Evolutionary conservation across 345 rosid species (phyloP).

Genomic region (Hibiscus syriacus): DNA sequence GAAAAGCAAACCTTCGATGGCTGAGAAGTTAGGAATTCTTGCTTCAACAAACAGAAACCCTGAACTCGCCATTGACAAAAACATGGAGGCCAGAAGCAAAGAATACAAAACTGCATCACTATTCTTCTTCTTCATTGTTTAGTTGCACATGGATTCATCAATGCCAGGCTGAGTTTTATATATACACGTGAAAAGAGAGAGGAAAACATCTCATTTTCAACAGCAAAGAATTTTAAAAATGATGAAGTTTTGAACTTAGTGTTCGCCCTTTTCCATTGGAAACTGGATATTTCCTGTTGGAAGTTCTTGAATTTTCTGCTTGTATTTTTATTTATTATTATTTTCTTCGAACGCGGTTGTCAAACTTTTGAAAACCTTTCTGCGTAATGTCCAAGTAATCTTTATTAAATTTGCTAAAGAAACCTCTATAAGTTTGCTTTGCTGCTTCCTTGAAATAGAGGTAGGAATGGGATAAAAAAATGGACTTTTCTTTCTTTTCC

Average conservation of each 20-base stretch:
- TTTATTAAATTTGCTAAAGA: not conserved
- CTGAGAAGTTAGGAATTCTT: not conserved
- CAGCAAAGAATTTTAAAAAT: not conserved
- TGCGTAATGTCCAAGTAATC: not conserved
- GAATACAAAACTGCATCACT: not conserved
- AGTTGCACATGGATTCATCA: not conserved
- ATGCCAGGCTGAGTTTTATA: not conserved
- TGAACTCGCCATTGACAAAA: not conserved
- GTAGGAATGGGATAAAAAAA: too few species aligned
- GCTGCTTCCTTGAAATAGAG: not conserved
- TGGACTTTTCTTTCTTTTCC: too few species aligned
- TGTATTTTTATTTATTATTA: too few species aligned
- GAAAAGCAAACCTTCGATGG: not conserved
- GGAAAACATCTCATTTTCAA: too few species aligned
- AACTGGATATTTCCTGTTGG: too few species aligned
- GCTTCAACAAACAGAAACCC: not conserved
- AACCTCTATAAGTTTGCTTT: not conserved
- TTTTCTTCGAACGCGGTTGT: too few species aligned
- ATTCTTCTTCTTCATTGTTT: not conserved
- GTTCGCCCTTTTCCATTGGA: too few species aligned
- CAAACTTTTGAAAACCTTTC: too few species aligned
- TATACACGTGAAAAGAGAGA: not conserved
- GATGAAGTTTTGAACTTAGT: not conserved
- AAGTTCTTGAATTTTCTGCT: not conserved
- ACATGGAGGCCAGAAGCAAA: not conserved